These are phyloP conservation scores for Sphagnum contortum DNA, from an alignment of 225 moss, liverwort and hornwort species.

Conservation along the genomic window DNA sequence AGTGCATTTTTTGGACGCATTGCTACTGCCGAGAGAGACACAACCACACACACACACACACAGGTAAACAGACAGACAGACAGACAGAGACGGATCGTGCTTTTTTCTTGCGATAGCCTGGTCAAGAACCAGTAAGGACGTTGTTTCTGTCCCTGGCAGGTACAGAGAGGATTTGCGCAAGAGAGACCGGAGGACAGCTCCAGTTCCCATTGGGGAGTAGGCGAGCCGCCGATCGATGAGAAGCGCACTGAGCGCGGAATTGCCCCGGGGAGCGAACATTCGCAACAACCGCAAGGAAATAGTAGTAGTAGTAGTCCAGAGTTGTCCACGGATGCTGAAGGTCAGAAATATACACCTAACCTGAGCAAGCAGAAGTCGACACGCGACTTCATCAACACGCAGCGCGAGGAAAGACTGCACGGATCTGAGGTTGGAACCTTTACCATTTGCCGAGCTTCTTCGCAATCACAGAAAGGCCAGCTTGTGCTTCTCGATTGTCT, in stretches of 20 bases:
- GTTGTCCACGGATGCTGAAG: constrained; percentile 12
- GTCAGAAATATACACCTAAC: constrained; percentile 28
- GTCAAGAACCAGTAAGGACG: too few species aligned
- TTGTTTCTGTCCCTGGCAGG: constrained; percentile 5
- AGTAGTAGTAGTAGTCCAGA: too few species aligned
- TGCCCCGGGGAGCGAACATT: constrained; percentile 5
- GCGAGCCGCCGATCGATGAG: constrained; percentile 44
- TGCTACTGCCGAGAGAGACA: too few species aligned
- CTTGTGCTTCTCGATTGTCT: too few species aligned
- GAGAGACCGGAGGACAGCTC: constrained; percentile 32
- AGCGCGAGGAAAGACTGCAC: constrained; percentile 40
- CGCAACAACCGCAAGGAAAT: neutral
- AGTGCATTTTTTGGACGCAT: too few species aligned
- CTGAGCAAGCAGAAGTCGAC: constrained; percentile 34
- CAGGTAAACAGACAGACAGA: too few species aligned
- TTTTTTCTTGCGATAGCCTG: too few species aligned
- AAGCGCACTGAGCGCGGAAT: constrained; percentile 34
- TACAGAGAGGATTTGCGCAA: constrained; percentile 25
- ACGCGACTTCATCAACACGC: constrained; percentile 34
- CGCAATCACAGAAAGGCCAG: too few species aligned
- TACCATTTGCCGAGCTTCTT: neutral
- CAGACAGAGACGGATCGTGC: too few species aligned
- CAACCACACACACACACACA: too few species aligned
- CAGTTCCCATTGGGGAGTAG: constrained; percentile 41
- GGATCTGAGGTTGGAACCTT: constrained; percentile 16